A percentile compares a stretch with the other conserved stretches of the same genome.
Evolutionary conservation across 495 filamentous ascomycete genomes (phyloP).

Genomic region (Parmelia sp.): DNA sequence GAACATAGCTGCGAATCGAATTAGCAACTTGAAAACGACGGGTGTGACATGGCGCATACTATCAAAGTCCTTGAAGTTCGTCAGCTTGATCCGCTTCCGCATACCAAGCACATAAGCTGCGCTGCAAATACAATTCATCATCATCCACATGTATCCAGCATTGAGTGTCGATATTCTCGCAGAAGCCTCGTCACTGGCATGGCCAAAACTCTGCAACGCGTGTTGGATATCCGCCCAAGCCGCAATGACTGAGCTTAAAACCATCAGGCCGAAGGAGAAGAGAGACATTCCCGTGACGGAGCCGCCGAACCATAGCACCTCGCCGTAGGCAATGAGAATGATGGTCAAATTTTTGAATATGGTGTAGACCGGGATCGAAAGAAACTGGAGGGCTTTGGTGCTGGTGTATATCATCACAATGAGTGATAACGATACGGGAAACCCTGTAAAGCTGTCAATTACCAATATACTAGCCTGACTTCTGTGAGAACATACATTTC

Average conservation of each 20-base stretch:
- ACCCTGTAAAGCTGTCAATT: conserved; percentile 57
- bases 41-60: conserved; percentile 54
- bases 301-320: conserved; percentile 98
- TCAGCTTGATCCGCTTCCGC: conserved; percentile 98
- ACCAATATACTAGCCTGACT: conserved; percentile 5
- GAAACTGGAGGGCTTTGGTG: conserved; percentile 91
- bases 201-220: conserved; percentile 59
- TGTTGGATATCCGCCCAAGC: conserved; percentile 98
- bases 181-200: conserved; percentile 54
- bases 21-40: neutral
- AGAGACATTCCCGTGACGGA: conserved; percentile 81
- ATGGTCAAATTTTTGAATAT: conserved; percentile 99
- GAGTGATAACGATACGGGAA: conserved; percentile 91
- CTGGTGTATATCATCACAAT: conserved; percentile 99
- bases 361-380: conserved; percentile 97
- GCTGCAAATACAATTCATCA: conserved; percentile 93
- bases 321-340: conserved; percentile 96
- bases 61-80: conserved; percentile 99
- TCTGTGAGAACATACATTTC: conserved; percentile 62
- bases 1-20: conserved; percentile 72
- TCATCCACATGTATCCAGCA: conserved; percentile 96
- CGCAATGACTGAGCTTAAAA: conserved; percentile 87
- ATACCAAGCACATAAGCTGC: conserved; percentile 86
- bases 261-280: conserved; percentile 97
- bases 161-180: conserved; percentile 82